Evolutionary conservation across 768 basidiomycete genomes (phyloP).

Genomic region (Steccherinum ochraceum): DNA sequence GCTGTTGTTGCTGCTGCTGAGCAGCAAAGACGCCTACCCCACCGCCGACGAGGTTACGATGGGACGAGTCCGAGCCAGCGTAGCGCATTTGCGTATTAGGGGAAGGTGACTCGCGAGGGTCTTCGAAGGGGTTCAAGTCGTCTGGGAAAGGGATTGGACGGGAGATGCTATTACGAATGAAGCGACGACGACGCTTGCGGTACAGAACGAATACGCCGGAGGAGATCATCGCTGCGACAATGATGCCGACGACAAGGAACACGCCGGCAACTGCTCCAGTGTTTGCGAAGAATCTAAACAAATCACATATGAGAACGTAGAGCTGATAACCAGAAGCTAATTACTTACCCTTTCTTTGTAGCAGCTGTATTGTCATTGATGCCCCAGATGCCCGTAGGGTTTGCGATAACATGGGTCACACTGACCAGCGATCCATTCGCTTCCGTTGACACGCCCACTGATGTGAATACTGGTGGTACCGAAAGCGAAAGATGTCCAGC

Average conservation of each 20-base stretch:
- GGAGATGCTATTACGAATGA: conserved; percentile 16
- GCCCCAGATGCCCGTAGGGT: conserved; percentile 33
- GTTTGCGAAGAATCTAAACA: conserved; percentile 54
- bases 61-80: conserved; percentile 4
- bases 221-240: conserved; percentile 38
- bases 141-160: conserved; percentile 17
- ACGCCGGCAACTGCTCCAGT: conserved; percentile 65
- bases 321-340: too few species aligned
- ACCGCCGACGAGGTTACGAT: conserved; percentile 3
- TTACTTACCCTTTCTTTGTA: conserved; percentile 15
- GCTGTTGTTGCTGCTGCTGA: too few species aligned
- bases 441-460: conserved; percentile 38
- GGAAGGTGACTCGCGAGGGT: conserved; percentile 18
- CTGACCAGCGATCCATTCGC: conserved; percentile 40
- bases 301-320: neutral
- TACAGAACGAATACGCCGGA: conserved; percentile 38
- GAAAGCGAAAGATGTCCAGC: conserved; percentile 33
- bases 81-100: conserved; percentile 17
- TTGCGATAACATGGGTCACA: conserved; percentile 47
- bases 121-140: conserved; percentile 36
- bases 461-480: conserved; percentile 41
- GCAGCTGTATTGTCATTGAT: conserved; percentile 9
- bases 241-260: conserved; percentile 64
- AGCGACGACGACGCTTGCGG: conserved; percentile 32
- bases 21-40: conserved; percentile 1